Evolutionary conservation across 164 flowering plant genomes (phyloP), one percentile per base, ranked within the genome.

Genomic region (Malania oleifera): DNA sequence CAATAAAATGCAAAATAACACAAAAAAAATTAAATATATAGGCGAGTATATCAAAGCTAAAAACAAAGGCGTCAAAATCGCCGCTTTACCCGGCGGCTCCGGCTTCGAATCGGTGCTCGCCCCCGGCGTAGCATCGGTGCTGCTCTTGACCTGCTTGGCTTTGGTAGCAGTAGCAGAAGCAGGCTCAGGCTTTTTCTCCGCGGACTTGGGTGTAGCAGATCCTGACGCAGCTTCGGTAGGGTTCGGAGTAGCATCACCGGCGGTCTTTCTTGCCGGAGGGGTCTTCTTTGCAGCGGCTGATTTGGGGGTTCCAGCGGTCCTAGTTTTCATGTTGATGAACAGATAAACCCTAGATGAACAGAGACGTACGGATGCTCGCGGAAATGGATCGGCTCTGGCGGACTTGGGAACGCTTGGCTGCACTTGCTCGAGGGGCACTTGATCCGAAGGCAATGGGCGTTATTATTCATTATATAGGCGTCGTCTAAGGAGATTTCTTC

Each of bases 261-360:
- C 73, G 7, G 74, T 1, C 68, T 70, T 79, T 65, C 56, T 75
- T 12, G 63, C 57, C 54, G 69, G 71, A 37, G 82, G 73, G 20
- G 82, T 77, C 48, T 47, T 77, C 62, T 61, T 70, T 2, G 46
- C n/a, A 22, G 74, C 14, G 18, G 57, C 60, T 12, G 82, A 31
- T 69, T 76, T 72, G 14, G 77, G 65, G 23, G 68, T 37, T 5
- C 59, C 75, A 1, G 70, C 23, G 29, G 69, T 81, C 44, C 78
- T 71, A 40, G 77, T 69, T 54, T 55, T 75, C 86, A 81, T 81
- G 31, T 13, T 31, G 24, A 9, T 19, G 3, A 22, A 35, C 13
- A 12, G 0, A 11, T n/a, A 9, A 49, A 49, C 24, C 34, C 55
- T 25, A 7, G 24, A 39, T 13, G 14, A 39, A 7, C 3, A 8